Evolutionary conservation across 2,329 filamentous ascomycete genomes (phyloP), one percentile per base, ranked within the genome.

Genomic region (Stenocarpella maydis): DNA sequence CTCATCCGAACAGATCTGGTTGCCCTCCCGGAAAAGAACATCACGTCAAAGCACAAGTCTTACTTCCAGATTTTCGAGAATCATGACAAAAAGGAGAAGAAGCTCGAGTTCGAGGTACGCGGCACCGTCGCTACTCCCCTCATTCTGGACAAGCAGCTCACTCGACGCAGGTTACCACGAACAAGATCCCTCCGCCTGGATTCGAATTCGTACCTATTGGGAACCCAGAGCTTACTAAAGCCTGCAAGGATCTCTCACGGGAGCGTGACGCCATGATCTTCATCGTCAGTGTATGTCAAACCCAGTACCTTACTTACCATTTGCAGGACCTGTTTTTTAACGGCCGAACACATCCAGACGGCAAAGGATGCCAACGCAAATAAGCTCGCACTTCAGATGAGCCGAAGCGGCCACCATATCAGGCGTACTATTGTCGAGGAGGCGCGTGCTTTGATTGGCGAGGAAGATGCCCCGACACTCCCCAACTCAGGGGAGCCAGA

Each of bases 51-150:
- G 75, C 87, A 91, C 77, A 85, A 87, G 73, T 85, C 86, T 17
- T 90, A 89, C 75, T 89, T 88, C 74, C 88, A 91, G 77, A 84
- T 90, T 71, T 85, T 90, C 70, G 86, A 90, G 74, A 91, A 91
- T 75, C 84, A 84, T 69, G 86, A 90, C 72, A 88, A 86, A 76
- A 90, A 89, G 77, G 69, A 69, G 31, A 87, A 88, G 79, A 90
- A 88, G 75, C 83, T 91, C 63, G 88, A 91, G 75, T 85, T 86
- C 72, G 74, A 89, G 86, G 89, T 90, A 85, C 65, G 65, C 41
- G 43, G 21, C 34, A 52, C 34, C n/a, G n/a, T 43, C 17, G n/a
- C 45, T 15, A 39, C 19, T 19, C 41, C 31, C 63, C 28, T 52
- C 10, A 21, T 21, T 14, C 21, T 45, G 53, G 31, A 43, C 73